These are phyloP conservation scores for Alternaria solani DNA, from an alignment of 2,329 filamentous ascomycete genomes.

Conservation along the genomic window DNA sequence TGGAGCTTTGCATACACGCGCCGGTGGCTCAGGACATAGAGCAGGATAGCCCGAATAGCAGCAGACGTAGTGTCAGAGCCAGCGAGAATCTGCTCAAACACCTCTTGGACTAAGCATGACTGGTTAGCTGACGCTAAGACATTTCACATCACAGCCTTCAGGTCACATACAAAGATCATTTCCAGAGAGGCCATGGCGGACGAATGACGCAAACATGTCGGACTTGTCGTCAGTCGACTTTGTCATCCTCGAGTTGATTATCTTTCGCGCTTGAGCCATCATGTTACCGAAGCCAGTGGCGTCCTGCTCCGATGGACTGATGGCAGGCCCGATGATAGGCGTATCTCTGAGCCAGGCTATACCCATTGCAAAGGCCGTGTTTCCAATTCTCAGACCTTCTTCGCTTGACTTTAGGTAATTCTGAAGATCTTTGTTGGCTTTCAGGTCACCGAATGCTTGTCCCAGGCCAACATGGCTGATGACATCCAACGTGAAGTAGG, in stretches of 20 bases:
- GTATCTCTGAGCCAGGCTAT: constrained; percentile 34
- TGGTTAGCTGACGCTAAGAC: not conserved
- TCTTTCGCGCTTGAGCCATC: constrained; percentile 43
- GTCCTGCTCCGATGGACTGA: constrained; percentile 51
- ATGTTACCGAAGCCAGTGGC: constrained; percentile 40
- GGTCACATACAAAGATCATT: constrained; percentile 46
- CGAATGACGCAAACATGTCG: constrained; percentile 65
- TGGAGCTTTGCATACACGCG: constrained; percentile 57
- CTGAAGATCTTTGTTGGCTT: constrained; percentile 59
- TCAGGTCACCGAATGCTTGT: constrained; percentile 61
- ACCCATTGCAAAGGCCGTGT: constrained; percentile 39
- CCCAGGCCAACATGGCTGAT: constrained; percentile 64
- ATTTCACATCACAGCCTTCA: not conserved
- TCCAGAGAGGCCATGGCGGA: constrained; percentile 54
- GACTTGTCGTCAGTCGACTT: constrained; percentile 53
- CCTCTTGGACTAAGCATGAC: constrained; percentile 49
- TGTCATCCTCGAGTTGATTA: constrained; percentile 54
- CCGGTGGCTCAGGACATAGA: constrained; percentile 62
- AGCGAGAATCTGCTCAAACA: constrained; percentile 58
- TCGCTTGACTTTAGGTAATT: constrained; percentile 56
- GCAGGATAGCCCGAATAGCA: constrained; percentile 61
- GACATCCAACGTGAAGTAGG: constrained; percentile 64
- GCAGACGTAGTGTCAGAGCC: constrained; percentile 68
- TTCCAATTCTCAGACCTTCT: constrained; percentile 42
- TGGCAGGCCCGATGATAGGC: constrained; percentile 36